These are phyloP conservation scores for Tuber calosporum DNA, from an alignment of 495 filamentous ascomycete species.

Conservation along the genomic window DNA sequence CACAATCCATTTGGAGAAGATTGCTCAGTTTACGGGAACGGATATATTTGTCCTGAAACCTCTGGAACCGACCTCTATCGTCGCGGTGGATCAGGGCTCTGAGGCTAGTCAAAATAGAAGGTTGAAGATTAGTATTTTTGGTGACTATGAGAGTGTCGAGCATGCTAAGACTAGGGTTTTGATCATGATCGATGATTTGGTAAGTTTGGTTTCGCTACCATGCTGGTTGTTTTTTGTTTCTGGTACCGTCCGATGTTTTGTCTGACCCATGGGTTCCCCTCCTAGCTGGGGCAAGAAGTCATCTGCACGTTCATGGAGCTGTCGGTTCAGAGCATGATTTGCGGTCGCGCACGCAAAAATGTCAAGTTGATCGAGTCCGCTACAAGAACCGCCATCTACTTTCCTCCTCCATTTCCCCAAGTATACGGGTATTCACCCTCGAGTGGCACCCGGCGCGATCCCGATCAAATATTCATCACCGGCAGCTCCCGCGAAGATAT, in stretches of 20 bases:
- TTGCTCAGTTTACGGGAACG: constrained; percentile 78
- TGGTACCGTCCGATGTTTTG: constrained; percentile 29
- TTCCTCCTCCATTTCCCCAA: constrained; percentile 83
- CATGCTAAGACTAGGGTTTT: constrained; percentile 93
- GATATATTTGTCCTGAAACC: constrained; percentile 89
- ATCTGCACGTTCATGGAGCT: constrained; percentile 76
- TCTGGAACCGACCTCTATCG: constrained; percentile 55
- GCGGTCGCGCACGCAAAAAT: constrained; percentile 86
- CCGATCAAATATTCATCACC: constrained; percentile 88
- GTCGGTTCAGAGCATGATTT: constrained; percentile 80
- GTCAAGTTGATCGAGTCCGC: constrained; percentile 93
- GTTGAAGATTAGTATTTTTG: constrained; percentile 85
- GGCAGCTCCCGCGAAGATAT: constrained; percentile 75
- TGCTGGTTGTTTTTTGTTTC: constrained; percentile 21
- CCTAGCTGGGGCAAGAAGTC: constrained; percentile 74
- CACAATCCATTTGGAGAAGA: constrained; percentile 72
- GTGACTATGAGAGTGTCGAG: constrained; percentile 88
- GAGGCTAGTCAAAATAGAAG: constrained; percentile 64
- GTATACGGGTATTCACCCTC: constrained; percentile 81
- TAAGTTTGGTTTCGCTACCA: constrained; percentile 47
- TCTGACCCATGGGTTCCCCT: constrained; percentile 5
- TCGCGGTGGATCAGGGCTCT: constrained; percentile 53
- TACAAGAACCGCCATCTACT: constrained; percentile 93
- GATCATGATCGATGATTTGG: constrained; percentile 95
- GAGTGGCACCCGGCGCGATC: constrained; percentile 67